These are phyloP conservation scores for Silene vulgaris DNA, from an alignment of 179 eudicot species.

Conservation along the genomic window DNA sequence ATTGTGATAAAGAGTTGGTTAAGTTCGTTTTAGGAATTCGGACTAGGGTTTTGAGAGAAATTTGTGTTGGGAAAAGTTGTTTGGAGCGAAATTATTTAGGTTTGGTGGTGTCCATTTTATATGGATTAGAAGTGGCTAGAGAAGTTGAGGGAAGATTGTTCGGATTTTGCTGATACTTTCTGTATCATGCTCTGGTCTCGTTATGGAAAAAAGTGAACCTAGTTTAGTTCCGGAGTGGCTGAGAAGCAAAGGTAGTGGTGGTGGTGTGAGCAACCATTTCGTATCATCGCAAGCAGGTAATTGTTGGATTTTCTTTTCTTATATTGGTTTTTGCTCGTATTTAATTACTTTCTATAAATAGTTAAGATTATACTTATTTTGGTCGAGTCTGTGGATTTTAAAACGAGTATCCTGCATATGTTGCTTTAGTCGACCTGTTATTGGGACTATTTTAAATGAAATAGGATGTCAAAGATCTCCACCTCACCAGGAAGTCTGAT, in stretches of 20 bases:
- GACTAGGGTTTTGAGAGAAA: background rate
- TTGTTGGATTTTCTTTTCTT: background rate
- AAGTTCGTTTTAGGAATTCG: background rate
- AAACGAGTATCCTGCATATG: background rate
- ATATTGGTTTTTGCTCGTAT: background rate
- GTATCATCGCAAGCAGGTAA: constrained; percentile 55
- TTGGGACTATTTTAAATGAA: constrained; percentile 31
- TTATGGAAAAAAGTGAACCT: constrained; percentile 89
- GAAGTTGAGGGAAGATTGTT: constrained; percentile 18
- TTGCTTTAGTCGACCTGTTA: constrained; percentile 24
- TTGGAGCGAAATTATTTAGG: background rate
- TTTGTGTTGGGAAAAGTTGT: background rate
- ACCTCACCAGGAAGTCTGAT: constrained; percentile 24
- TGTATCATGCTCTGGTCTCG: constrained; percentile 42
- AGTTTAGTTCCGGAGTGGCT: constrained; percentile 87
- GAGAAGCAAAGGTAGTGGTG: constrained; percentile 57
- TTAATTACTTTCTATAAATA: background rate
- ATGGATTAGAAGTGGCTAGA: constrained; percentile 3
- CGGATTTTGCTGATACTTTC: constrained; percentile 17
- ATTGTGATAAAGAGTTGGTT: too few species aligned
- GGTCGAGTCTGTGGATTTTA: too few species aligned
- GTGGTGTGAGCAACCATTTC: constrained; percentile 50
- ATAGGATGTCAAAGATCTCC: constrained; percentile 33
- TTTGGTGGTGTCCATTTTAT: background rate
- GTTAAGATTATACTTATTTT: too few species aligned